Conservation (phyloP, 2,329 filamentous ascomycete species). For the Aurifilum marmelostoma region DNA sequence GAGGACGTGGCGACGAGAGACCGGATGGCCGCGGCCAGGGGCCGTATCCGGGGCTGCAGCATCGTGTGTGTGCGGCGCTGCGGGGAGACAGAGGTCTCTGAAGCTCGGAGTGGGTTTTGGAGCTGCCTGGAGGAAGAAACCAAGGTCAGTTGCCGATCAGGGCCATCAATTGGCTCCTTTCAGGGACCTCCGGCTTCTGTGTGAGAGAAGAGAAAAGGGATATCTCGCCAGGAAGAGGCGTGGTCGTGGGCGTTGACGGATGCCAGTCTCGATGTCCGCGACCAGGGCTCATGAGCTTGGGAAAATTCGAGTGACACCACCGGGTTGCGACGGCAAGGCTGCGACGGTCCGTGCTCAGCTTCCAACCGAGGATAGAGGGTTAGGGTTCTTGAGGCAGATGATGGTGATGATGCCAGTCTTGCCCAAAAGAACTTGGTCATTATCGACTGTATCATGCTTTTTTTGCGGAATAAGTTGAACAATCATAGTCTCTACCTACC, state of each 20-base stretch:
- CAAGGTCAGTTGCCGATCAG: conserved; percentile 18
- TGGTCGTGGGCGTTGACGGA: conserved; percentile 8
- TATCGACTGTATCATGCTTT: too few relatives aligned
- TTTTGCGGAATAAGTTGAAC: too few relatives aligned
- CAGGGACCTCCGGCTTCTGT: background rate
- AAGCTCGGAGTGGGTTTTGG: background rate
- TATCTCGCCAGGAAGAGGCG: conserved; percentile 13
- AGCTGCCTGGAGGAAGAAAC: conserved; percentile 17
- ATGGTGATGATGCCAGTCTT: too few relatives aligned
- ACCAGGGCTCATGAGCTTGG: conserved; percentile 12
- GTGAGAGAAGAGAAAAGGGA: background rate
- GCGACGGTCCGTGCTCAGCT: background rate
- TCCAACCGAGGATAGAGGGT: background rate
- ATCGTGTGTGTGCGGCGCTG: conserved; percentile 45
- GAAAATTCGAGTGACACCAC: conserved; percentile 27
- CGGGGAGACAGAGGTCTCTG: background rate
- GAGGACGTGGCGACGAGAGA: conserved; percentile 28
- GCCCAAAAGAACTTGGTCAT: background rate
- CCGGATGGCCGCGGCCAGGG: conserved; percentile 39
- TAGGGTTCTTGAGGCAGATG: too few relatives aligned
- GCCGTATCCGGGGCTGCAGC: conserved; percentile 68
- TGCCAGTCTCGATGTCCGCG: conserved; percentile 10
- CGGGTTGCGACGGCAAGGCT: conserved; percentile 6
- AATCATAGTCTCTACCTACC: too few relatives aligned
- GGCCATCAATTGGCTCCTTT: conserved; percentile 20